Conservation (phyloP, 768 basidiomycete genomes). For the Hemileccinum rubropunctum region DNA sequence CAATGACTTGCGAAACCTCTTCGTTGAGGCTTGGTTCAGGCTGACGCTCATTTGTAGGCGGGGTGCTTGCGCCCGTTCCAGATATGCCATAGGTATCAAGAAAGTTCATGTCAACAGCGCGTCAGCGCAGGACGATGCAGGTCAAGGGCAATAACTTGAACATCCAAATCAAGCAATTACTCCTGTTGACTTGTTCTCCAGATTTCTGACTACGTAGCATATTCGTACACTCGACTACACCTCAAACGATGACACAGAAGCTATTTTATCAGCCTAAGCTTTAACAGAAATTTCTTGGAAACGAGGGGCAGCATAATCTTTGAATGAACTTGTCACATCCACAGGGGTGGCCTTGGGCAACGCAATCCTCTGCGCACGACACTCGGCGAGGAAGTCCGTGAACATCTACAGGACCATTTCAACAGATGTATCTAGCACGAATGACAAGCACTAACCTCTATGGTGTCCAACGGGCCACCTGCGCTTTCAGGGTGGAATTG, state of each 20-base stretch:
- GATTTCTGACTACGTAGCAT: background rate
- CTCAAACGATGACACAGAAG: background rate
- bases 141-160: background rate
- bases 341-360: constrained; percentile 20
- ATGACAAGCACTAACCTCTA: constrained; percentile 60
- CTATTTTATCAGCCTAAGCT: constrained; percentile 18
- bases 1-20: constrained; percentile 86
- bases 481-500: constrained; percentile 99
- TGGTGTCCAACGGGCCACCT: constrained; percentile 97
- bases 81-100: constrained; percentile 65
- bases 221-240: constrained; percentile 16
- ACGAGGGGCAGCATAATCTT: constrained; percentile 18
- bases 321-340: constrained; percentile 13
- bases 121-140: background rate
- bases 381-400: constrained; percentile 85
- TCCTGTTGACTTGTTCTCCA: background rate
- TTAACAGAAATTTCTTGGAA: constrained; percentile 26
- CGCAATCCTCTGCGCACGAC: constrained; percentile 54
- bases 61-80: constrained; percentile 42
- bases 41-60: constrained; percentile 38
- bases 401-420: constrained; percentile 66
- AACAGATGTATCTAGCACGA: background rate
- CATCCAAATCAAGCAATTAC: constrained; percentile 14
- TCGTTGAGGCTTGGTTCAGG: constrained; percentile 69
- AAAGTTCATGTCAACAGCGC: constrained; percentile 57